Conservation (phyloP, 192 early-diverging fungal species). For the Allomyces macrogynus region DNA sequence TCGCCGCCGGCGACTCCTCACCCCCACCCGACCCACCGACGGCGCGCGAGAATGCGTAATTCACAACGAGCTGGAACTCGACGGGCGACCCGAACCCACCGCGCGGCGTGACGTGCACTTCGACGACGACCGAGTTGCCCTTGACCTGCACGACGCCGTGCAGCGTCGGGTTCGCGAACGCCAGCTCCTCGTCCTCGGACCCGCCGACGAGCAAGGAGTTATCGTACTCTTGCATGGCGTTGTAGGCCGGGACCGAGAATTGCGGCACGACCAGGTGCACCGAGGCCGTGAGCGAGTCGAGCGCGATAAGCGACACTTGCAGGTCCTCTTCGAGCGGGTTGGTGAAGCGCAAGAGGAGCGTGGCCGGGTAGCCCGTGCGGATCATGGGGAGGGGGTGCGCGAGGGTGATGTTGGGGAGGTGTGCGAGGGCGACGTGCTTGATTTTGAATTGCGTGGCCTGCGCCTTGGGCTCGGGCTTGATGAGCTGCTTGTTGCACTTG, state of each 20-base stretch:
- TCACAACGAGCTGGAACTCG: background rate
- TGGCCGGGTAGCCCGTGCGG: background rate
- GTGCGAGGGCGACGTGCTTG: constrained; percentile 49
- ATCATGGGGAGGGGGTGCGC: constrained; percentile 9
- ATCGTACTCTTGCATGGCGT: constrained; percentile 66
- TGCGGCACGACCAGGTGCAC: constrained; percentile 35
- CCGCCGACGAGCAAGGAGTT: constrained; percentile 8
- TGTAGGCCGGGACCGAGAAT: constrained; percentile 49
- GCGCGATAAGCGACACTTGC: constrained; percentile 29
- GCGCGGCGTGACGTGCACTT: background rate
- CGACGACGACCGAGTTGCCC: background rate
- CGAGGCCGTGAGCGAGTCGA: constrained; percentile 11
- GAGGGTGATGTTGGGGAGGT: constrained; percentile 59
- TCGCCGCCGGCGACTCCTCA: no score
- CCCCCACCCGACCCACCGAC: no score
- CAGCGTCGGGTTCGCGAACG: background rate
- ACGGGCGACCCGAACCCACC: background rate
- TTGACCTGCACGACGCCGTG: background rate
- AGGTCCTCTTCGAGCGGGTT: constrained; percentile 67
- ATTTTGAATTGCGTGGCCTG: constrained; percentile 74
- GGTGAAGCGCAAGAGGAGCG: constrained; percentile 45
- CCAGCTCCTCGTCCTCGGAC: background rate
- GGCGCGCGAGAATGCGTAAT: no score
- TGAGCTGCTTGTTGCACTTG: constrained; percentile 66
- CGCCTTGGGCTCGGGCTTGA: constrained; percentile 82